phyloP scores from a whole-genome alignment of 2,329 filamentous ascomycete genomes.

The Calonectria pauciramosa region DNA sequence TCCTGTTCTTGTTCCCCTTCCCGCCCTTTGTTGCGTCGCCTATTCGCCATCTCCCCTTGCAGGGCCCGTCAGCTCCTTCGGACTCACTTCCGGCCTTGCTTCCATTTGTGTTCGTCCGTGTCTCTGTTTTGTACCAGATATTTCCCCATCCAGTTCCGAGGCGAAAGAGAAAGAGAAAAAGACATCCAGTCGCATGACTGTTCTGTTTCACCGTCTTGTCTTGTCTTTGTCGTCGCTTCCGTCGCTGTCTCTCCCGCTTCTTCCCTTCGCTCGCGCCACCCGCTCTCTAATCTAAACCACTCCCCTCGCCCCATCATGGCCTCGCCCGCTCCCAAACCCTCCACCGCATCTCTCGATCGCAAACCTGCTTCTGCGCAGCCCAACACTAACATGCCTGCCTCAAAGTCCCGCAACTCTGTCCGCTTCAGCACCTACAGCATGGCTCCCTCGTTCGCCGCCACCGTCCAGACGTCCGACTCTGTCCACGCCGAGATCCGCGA shows the following conservation, averaged over 20 bases:
- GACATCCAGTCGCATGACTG: background rate
- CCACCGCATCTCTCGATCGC: slow-evolving; percentile 8
- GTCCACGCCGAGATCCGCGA: slow-evolving; percentile 72
- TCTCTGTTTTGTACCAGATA: slow-evolving; percentile 5
- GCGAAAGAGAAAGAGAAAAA: background rate
- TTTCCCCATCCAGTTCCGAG: background rate
- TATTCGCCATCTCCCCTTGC: slow-evolving; percentile 8
- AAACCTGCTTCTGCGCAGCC: slow-evolving; percentile 30
- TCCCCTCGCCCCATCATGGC: slow-evolving; percentile 21
- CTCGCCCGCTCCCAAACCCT: slow-evolving; percentile 32
- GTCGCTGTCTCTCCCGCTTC: slow-evolving; percentile 20
- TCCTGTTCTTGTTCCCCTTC: slow-evolving; percentile 11
- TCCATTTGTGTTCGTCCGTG: slow-evolving; percentile 6
- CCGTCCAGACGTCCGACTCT: slow-evolving; percentile 66
- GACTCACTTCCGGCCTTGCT: slow-evolving; percentile 11
- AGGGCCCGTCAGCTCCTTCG: background rate
- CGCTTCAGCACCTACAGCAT: slow-evolving; percentile 74
- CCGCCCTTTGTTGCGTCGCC: background rate
- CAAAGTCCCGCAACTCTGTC: slow-evolving; percentile 66
- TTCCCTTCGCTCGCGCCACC: slow-evolving; percentile 17
- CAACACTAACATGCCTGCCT: slow-evolving; percentile 39
- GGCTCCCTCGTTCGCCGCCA: slow-evolving; percentile 71
- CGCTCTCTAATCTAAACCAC: slow-evolving; percentile 30
- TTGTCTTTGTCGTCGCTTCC: background rate
- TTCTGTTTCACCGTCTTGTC: slow-evolving; percentile 8